Evolutionary conservation across 2,329 filamentous ascomycete species (phyloP), one percentile per base, ranked within the genome.

Genomic region (Knufia petricola): DNA sequence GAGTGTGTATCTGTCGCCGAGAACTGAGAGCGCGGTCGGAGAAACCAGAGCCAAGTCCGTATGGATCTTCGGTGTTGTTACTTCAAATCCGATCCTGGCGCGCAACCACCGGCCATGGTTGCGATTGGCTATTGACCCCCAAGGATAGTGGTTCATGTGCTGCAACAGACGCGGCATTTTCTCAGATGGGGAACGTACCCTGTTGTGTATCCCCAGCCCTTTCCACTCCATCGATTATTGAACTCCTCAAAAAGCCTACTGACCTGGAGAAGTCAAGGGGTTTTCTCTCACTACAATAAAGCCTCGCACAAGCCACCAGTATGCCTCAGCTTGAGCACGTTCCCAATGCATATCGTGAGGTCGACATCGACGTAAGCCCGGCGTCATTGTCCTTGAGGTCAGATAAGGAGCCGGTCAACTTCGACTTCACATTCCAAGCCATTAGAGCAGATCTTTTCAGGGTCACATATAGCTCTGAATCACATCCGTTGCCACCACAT

Each of bases 401-500:
- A 42, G 3, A 23, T 10, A 24, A 34, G 2, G 19, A 36, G 12
- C 23, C 40, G 26, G 38, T 15, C 13, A 64, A 68, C 30, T 59
- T 61, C 6, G 63, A 71, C 13, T 86, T 85, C 60, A 70, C 70
- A 0, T 84, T 86, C 53, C 77, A 85, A 59, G 71, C 76, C 0
- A 57, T 86, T 24, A 72, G 75, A 13, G 68, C 73, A 17, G 81
- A 81, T 44, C 66, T 85, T 13, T 87, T 85, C 64, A 71, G 82
- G 36, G 83, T 82, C 1, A 81, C 79, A 0, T 85, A 85, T 59
- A 73, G 75, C 1, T 81, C 82, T 0, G 59, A 69, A 12, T 69
- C 71, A 2, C 81, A 85, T 58, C 77, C 77, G 4, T 60, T 84
- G 1, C 79, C 83, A 23, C 82, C 82, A 1, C 78, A 78, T 57